Conservation (phyloP, 352 stramenopile species). For the Globisporangium cederbergense region DNA sequence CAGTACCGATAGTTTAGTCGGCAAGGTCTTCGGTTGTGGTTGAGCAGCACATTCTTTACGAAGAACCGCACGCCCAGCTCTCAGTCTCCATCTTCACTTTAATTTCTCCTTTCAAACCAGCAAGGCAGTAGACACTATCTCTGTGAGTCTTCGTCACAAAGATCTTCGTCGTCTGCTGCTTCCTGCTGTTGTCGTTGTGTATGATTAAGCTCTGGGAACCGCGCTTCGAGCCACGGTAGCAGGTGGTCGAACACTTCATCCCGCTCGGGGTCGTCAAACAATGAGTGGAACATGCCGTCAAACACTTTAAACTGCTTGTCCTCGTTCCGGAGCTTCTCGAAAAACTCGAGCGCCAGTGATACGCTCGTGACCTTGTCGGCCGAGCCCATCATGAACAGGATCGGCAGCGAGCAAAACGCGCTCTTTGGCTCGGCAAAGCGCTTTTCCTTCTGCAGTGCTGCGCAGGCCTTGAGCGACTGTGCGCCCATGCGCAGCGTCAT, state of each 20-base stretch:
- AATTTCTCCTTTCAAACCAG: no score
- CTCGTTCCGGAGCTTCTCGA: slow-evolving; percentile 22
- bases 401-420: slow-evolving; percentile 22
- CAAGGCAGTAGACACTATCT: no score
- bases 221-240: slow-evolving; percentile 33
- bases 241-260: slow-evolving; percentile 36
- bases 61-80: no score
- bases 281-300: slow-evolving; percentile 43
- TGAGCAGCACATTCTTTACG: no score
- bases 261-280: slow-evolving; percentile 53
- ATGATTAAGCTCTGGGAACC: background rate
- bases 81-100: no score
- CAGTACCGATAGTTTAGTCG: no score
- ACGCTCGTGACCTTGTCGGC: slow-evolving; percentile 49
- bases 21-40: no score
- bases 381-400: slow-evolving; percentile 36
- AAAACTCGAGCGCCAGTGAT: slow-evolving; percentile 36
- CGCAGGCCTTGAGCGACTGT: slow-evolving; percentile 34
- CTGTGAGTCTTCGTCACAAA: no score
- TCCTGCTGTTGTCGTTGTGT: no score
- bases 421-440: slow-evolving; percentile 26
- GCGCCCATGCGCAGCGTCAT: slow-evolving; percentile 36
- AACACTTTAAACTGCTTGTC: slow-evolving; percentile 64
- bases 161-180: no score
- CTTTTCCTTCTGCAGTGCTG: slow-evolving; percentile 22